These are phyloP conservation scores for Hyaloscypha variabilis DNA, from an alignment of 495 filamentous ascomycete species.

Conservation along the genomic window DNA sequence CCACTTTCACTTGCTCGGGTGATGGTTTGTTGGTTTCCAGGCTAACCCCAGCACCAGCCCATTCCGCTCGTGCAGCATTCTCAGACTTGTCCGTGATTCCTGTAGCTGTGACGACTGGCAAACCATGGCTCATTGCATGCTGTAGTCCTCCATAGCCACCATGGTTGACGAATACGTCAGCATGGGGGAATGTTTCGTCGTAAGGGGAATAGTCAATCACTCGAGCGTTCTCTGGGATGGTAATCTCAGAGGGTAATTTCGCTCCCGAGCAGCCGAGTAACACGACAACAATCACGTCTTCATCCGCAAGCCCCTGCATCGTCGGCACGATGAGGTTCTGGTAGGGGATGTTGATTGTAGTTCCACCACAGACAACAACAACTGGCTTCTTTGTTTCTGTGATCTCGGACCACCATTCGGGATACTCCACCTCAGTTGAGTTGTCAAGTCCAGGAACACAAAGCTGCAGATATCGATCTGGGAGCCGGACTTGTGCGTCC, in stretches of 20 bases:
- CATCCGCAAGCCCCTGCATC: slow-evolving; percentile 25
- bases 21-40: slow-evolving; percentile 33
- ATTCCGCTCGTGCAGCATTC: slow-evolving; percentile 33
- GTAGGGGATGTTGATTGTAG: slow-evolving; percentile 25
- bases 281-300: slow-evolving; percentile 34
- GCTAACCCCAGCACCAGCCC: slow-evolving; percentile 36
- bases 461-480: slow-evolving; percentile 34
- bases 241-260: slow-evolving; percentile 12
- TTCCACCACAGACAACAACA: slow-evolving; percentile 35
- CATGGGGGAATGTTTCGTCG: slow-evolving; percentile 32
- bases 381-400: slow-evolving; percentile 29
- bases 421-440: slow-evolving; percentile 17
- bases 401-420: slow-evolving; percentile 34
- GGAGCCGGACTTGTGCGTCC: slow-evolving; percentile 34
- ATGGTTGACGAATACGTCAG: slow-evolving; percentile 38
- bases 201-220: slow-evolving; percentile 40
- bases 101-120: slow-evolving; percentile 38
- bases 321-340: slow-evolving; percentile 32
- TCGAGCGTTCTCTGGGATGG: slow-evolving; percentile 28
- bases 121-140: slow-evolving; percentile 35
- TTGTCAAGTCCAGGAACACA: slow-evolving; percentile 41
- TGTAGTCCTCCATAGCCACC: slow-evolving; percentile 38
- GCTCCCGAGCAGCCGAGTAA: slow-evolving; percentile 32
- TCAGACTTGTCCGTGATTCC: slow-evolving; percentile 37
- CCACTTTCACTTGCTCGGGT: slow-evolving; percentile 26